Evolutionary conservation across 2,329 filamentous ascomycete genomes (phyloP).

Genomic region (Dissoconium aciculare): DNA sequence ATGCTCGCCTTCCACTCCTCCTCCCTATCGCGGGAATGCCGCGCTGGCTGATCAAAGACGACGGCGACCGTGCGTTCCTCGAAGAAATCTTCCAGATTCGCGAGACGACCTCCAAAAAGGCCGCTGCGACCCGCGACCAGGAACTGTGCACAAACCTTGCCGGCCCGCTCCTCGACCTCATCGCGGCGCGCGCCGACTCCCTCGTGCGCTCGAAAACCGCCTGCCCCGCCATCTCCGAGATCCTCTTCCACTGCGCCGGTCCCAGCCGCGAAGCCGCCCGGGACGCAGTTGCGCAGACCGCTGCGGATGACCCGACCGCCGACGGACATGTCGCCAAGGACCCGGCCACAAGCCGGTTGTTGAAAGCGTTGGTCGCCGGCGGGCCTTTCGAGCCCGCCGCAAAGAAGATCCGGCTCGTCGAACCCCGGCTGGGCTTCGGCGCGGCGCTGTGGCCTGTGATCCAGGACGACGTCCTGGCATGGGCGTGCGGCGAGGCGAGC

Average conservation of each 20-base stretch:
- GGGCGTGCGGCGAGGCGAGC: conserved; percentile 74
- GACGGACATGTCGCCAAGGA: conserved; percentile 46
- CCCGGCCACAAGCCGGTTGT: conserved; percentile 58
- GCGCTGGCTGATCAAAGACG: conserved; percentile 48
- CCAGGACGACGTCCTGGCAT: conserved; percentile 56
- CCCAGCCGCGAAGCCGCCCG: conserved; percentile 53
- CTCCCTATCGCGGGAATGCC: conserved; percentile 59
- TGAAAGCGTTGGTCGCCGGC: conserved; percentile 81
- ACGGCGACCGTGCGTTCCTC: conserved; percentile 51
- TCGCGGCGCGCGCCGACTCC: conserved; percentile 51
- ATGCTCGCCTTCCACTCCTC: conserved; percentile 52
- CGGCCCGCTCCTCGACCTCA: conserved; percentile 57
- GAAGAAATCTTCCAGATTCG: conserved; percentile 66
- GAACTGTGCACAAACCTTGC: conserved; percentile 66
- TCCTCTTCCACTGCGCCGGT: conserved; percentile 59
- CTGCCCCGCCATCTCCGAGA: conserved; percentile 71
- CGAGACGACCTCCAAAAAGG: conserved; percentile 81
- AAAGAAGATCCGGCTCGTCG: conserved; percentile 53
- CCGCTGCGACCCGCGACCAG: conserved; percentile 55
- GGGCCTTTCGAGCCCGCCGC: conserved; percentile 66
- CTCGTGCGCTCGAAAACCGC: conserved; percentile 67
- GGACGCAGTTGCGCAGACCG: conserved; percentile 43
- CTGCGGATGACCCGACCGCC: conserved; percentile 25
- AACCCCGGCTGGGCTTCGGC: conserved; percentile 68
- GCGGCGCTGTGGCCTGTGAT: conserved; percentile 70